Percentiles rank a stretch among this genome's conserved stretches.
Evolutionary conservation across 169 alveolate species (phyloP).

Genomic region (Cryptosporidium viatorum): DNA sequence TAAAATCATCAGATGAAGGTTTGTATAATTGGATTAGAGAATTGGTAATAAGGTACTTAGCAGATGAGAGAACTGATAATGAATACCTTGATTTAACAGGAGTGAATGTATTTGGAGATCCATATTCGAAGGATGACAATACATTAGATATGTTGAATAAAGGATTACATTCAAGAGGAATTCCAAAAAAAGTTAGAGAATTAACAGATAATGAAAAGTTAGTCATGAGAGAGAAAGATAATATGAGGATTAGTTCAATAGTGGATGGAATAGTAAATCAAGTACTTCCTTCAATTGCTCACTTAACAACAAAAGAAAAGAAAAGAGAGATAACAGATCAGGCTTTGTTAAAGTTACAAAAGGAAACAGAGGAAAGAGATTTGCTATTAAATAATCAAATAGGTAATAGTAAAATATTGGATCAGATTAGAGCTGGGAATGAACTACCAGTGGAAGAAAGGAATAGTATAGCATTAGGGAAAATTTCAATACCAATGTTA

Average conservation of each 20-base stretch:
- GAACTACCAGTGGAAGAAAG: slow-evolving; percentile 35
- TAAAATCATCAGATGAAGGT: slow-evolving; percentile 4
- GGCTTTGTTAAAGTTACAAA: slow-evolving; percentile 14
- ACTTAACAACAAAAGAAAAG: slow-evolving; percentile 25
- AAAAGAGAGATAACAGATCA: slow-evolving; percentile 33
- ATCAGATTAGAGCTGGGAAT: not conserved
- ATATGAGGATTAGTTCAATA: slow-evolving; percentile 37
- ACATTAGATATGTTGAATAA: slow-evolving; percentile 9
- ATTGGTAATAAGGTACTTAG: slow-evolving; percentile 47
- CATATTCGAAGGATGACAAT: slow-evolving; percentile 54
- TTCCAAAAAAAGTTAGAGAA: slow-evolving; percentile 52
- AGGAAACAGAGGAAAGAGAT: slow-evolving; percentile 35
- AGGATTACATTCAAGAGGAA: slow-evolving; percentile 40
- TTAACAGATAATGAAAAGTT: slow-evolving; percentile 66
- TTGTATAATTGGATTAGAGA: slow-evolving; percentile 48
- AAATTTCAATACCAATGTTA: slow-evolving; percentile 15
- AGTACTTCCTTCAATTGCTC: slow-evolving; percentile 37
- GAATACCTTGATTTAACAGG: slow-evolving; percentile 60
- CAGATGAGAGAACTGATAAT: slow-evolving; percentile 70
- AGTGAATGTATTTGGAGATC: slow-evolving; percentile 74
- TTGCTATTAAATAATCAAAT: slow-evolving; percentile 10
- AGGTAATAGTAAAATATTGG: not conserved
- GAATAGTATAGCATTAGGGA: slow-evolving; percentile 21
- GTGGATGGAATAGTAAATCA: slow-evolving; percentile 60
- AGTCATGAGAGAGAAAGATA: slow-evolving; percentile 27